phyloP scores from a whole-genome alignment of 768 basidiomycete genomes.

The Crepidotus variabilis region DNA sequence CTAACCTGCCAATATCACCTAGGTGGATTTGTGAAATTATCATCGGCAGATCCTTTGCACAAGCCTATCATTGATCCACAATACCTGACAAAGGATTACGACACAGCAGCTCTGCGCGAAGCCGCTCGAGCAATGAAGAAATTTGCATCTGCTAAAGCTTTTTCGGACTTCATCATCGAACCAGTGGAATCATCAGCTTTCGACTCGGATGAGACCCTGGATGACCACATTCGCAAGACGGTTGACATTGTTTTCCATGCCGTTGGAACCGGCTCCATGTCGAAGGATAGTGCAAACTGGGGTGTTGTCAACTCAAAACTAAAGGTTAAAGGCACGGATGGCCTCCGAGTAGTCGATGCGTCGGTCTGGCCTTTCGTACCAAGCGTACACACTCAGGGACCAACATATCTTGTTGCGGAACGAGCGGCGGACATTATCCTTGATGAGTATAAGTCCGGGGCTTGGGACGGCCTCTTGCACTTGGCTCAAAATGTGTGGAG shows the following conservation, averaged over 20 bases:
- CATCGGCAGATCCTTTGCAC: slow-evolving; percentile 40
- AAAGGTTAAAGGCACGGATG: slow-evolving; percentile 29
- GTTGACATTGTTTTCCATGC: slow-evolving; percentile 26
- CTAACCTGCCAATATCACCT: background rate
- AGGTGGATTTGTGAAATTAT: slow-evolving; percentile 37
- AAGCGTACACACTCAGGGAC: slow-evolving; percentile 16
- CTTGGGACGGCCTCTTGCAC: too few species aligned
- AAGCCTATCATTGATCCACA: slow-evolving; percentile 48
- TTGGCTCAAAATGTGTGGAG: too few species aligned
- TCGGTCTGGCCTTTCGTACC: slow-evolving; percentile 26
- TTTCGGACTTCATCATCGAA: slow-evolving; percentile 22
- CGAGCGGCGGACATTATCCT: slow-evolving; percentile 1
- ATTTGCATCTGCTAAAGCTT: slow-evolving; percentile 23
- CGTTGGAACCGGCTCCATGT: slow-evolving; percentile 31
- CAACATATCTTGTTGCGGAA: background rate
- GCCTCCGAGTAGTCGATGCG: slow-evolving; percentile 39
- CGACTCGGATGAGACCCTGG: slow-evolving; percentile 22
- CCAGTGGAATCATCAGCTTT: slow-evolving; percentile 16
- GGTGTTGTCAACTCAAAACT: slow-evolving; percentile 37
- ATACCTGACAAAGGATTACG: slow-evolving; percentile 31
- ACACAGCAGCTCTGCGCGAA: slow-evolving; percentile 25
- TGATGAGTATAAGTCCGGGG: background rate
- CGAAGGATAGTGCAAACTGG: slow-evolving; percentile 17
- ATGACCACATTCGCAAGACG: slow-evolving; percentile 17
- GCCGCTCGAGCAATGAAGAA: slow-evolving; percentile 15